Evolutionary conservation across 306 rosid genomes (phyloP).

Genomic region (Pyrus betulifolia): DNA sequence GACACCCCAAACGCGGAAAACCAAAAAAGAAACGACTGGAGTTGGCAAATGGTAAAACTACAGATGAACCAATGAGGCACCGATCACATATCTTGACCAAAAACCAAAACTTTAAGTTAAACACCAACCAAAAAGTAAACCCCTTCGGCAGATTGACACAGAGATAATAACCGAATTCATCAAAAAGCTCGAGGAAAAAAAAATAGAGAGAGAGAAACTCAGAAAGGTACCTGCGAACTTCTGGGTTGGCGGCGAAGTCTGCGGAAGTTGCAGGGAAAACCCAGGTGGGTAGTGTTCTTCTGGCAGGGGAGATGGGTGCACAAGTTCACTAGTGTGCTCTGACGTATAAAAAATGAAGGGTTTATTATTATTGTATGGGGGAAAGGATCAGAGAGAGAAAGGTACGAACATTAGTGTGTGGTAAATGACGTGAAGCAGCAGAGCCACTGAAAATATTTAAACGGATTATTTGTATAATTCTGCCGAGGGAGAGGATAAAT

Average conservation of each 20-base stretch:
- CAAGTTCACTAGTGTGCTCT: not conserved
- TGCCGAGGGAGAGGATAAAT: conserved; percentile 51
- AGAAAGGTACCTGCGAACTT: conserved; percentile 24
- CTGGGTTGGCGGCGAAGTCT: not conserved
- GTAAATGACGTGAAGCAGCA: conserved; percentile 34
- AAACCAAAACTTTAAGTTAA: not conserved
- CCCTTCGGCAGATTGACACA: conserved; percentile 6
- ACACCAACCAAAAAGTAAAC: not conserved
- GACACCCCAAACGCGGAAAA: not conserved
- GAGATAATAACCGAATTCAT: not conserved
- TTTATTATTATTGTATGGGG: conserved; percentile 10
- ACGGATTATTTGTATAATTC: conserved; percentile 39
- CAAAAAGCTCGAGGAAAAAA: not conserved
- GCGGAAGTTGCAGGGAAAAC: not conserved
- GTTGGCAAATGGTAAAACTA: not conserved
- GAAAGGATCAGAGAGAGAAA: not conserved
- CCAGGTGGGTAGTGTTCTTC: conserved; percentile 9
- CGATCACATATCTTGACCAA: not conserved
- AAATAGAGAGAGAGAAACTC: not conserved
- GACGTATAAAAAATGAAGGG: not conserved
- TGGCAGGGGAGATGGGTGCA: conserved; percentile 5
- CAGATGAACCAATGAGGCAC: not conserved
- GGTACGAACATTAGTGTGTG: conserved; percentile 25
- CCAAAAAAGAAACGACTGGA: not conserved
- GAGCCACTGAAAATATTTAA: conserved; percentile 71